Evolutionary conservation across 495 filamentous ascomycete species (phyloP), one percentile per base, ranked within the genome.

Genomic region (Hyaloscypha hepaticicola): DNA sequence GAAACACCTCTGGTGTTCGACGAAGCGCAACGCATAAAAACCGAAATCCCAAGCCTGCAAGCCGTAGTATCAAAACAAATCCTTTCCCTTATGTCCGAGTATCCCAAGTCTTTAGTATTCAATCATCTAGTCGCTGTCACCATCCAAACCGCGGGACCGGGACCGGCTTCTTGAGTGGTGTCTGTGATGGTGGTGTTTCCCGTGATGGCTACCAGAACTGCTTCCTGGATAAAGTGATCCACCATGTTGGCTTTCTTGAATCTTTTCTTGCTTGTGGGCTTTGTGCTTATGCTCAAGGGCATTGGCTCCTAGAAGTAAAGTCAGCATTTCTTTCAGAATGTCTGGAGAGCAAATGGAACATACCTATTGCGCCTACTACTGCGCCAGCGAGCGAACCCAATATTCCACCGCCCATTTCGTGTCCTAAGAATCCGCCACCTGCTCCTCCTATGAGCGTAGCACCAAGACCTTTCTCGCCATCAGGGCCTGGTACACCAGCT

Each of bases 381-480:
- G 77, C 67, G 0, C 84, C 85, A 0, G 78, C 71, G 1, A 83
- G 59, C 8, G 82, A 83, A 8, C 79, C 82, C 6, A 87, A 65
- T 7, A 74, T 70, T 11, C 77, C 77, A 0, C 83, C 81, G 21
- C 80, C 80, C 16, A 75, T 65, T 66, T 81, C 71, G 33, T 85
- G 75, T 0, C 81, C 85, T 0, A 84, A 45, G 27, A 83, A 79
- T 0, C 78, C 84, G 34, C 84, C 85, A 1, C 73, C 78, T 0
- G 78, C 82, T 25, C 83, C 80, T 14, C 85, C 85, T 0, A 82
- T 58, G 0, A 86, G 71, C 1, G 85, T 87, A 0, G 83, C 76
- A 21, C 83, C 81, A 26, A 87, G 75, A 6, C 84, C 83, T 29
- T 76, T 56, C 82, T 83, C 50, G 79, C 80, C 61, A 65, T 78